Conservation (phyloP, 148 eudicot genomes). For the Suaeda aralocaspica region DNA sequence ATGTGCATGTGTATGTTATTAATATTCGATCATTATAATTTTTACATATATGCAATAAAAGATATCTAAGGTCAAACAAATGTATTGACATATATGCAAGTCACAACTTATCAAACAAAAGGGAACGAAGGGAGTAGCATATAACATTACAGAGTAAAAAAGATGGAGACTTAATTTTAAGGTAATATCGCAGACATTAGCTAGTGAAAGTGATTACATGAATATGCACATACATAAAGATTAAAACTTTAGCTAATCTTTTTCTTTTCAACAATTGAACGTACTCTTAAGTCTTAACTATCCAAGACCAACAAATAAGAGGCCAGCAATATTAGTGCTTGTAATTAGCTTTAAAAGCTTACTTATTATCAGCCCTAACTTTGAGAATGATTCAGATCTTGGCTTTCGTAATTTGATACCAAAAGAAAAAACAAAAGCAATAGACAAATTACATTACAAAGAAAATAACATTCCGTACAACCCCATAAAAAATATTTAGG, state of each 20-base stretch:
- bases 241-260: conserved; percentile 8
- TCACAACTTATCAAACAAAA: too few species aligned
- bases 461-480: conserved; percentile 3
- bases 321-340: not conserved
- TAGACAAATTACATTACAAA: not conserved
- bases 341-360: not conserved
- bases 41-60: too few species aligned
- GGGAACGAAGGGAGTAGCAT: too few species aligned
- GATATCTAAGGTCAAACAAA: too few species aligned
- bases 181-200: not conserved
- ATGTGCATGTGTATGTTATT: too few species aligned
- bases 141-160: too few species aligned
- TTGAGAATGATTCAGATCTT: conserved; percentile 21
- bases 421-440: conserved; percentile 1
- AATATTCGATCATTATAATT: too few species aligned
- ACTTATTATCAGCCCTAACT: conserved; percentile 17
- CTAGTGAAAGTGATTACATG: conserved; percentile 2
- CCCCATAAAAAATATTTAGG: not conserved
- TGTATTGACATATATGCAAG: too few species aligned
- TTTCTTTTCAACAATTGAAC: conserved; percentile 16
- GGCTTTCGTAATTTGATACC: not conserved
- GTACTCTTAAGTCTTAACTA: not conserved
- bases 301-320: not conserved
- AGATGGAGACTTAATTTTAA: too few species aligned
- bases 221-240: not conserved